Evolutionary conservation across 2,329 filamentous ascomycete species (phyloP).

Genomic region (Monilinia laxa): DNA sequence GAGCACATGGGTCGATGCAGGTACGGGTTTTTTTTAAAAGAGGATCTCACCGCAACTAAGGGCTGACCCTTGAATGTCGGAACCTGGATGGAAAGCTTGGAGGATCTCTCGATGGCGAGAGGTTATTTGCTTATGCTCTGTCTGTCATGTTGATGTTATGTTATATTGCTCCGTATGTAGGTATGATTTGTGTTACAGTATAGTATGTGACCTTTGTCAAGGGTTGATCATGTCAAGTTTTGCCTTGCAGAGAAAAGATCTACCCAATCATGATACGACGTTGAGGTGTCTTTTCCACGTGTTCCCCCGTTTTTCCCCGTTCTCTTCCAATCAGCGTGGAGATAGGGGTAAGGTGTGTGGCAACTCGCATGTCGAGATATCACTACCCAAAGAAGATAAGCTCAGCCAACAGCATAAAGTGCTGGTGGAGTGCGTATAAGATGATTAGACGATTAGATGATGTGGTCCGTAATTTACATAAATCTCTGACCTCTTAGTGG

Average conservation of each 20-base stretch:
- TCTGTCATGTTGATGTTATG: neutral
- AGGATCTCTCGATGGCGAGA: slow-evolving; percentile 1
- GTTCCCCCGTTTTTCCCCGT: neutral
- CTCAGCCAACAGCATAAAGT: neutral
- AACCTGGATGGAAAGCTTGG: slow-evolving; percentile 16
- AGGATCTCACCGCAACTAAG: slow-evolving; percentile 17
- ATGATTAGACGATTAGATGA: neutral
- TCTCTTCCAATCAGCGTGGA: neutral
- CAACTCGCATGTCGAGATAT: neutral
- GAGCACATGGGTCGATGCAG: slow-evolving; percentile 21
- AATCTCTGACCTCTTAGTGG: neutral
- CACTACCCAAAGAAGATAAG: slow-evolving; percentile 2
- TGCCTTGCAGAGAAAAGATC: neutral
- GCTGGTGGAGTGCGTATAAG: neutral
- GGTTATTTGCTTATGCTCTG: neutral
- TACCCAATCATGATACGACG: neutral
- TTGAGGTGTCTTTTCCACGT: neutral
- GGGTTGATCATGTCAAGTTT: no score
- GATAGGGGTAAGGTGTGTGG: neutral
- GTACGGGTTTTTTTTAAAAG: neutral
- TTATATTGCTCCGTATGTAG: no score
- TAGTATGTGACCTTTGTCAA: no score
- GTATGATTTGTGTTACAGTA: no score
- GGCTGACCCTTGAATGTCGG: neutral
- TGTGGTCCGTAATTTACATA: neutral